These are phyloP conservation scores for Ophiocordyceps unilateralis DNA, from an alignment of 2,329 filamentous ascomycete genomes.

Conservation along the genomic window DNA sequence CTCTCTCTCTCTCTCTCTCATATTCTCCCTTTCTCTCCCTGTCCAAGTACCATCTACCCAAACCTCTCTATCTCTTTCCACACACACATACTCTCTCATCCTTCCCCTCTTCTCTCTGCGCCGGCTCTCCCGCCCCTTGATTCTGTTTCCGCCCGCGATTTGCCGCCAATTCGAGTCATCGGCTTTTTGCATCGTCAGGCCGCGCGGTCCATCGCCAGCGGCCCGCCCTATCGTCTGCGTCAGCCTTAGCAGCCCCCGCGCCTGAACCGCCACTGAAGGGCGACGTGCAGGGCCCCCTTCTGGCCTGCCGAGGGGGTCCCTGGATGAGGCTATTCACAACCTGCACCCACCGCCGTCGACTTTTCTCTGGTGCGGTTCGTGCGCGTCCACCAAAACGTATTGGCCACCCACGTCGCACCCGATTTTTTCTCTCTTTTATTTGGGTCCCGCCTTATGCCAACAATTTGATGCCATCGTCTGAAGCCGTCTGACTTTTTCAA, in stretches of 20 bases:
- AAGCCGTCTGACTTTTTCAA: background rate
- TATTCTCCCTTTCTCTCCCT: background rate
- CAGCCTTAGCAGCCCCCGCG: background rate
- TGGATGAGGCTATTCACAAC: constrained; percentile 23
- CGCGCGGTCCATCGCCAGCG: no score
- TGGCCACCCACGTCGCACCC: constrained; percentile 9
- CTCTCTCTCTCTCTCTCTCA: background rate
- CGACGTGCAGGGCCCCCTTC: background rate
- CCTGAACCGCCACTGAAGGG: background rate
- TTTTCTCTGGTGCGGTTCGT: background rate
- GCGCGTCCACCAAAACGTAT: no score
- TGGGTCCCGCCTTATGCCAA: background rate
- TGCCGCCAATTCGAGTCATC: no score
- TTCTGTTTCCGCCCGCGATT: no score
- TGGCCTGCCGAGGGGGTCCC: background rate
- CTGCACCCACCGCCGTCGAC: background rate
- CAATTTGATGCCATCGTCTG: background rate
- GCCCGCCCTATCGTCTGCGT: background rate
- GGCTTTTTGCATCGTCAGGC: no score
- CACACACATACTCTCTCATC: constrained; percentile 9
- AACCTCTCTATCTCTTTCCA: constrained; percentile 2
- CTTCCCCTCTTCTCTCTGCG: no score
- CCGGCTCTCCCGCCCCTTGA: no score
- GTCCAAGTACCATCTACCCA: constrained; percentile 6
- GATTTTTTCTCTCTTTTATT: background rate